Evolutionary conservation across 768 basidiomycete genomes (phyloP), one percentile per base, ranked within the genome.

Genomic region (Lactarius indigo): DNA sequence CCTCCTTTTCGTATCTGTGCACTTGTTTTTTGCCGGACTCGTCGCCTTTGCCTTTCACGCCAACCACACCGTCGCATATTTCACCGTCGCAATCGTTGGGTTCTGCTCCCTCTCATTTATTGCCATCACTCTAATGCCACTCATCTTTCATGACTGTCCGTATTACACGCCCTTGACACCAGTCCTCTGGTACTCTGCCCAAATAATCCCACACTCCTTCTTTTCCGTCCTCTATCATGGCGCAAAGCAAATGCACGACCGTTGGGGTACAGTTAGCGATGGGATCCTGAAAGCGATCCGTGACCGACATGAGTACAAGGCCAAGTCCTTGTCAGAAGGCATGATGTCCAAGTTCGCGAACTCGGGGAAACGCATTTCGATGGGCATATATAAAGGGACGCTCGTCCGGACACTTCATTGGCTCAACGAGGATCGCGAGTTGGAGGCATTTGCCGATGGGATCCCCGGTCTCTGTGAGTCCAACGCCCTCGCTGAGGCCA

Each of bases 81-180:
- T 41, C 17, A 13, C 55, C 42, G 23, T 57, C 18, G 5, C 18
- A 1, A 37, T 31, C n/a, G 44, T 66, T 30, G 10, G 50, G 0
- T 12, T 20, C 65, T 39, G 61, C 37, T 2, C 2, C 47, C 18
- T 33, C 17, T n/a, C n/a, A 0, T 63, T 58, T 28, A 1, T 52
- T 13, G 1, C 17, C 0, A 2, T 66, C 37, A 66, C 65, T 30
- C 0, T 62, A 1, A 26, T 66, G n/a, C 66, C 66, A 13, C 23
- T 67, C n/a, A 23, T 35, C 26, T 35, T 10, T 54, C 65, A 59
- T 18, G 57, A 66, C 31, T 63, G 65, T 31, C 65, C 65, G 30
- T 66, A 59, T 44, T 20, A 26, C 35, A 66, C 65, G 1, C 44
- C 44, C n/a, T 3, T 44, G 6, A 44, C 44, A 3, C 4, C n/a